Conservation (phyloP, 176 grass and related monocot species). For the Oryza rufipogon region DNA sequence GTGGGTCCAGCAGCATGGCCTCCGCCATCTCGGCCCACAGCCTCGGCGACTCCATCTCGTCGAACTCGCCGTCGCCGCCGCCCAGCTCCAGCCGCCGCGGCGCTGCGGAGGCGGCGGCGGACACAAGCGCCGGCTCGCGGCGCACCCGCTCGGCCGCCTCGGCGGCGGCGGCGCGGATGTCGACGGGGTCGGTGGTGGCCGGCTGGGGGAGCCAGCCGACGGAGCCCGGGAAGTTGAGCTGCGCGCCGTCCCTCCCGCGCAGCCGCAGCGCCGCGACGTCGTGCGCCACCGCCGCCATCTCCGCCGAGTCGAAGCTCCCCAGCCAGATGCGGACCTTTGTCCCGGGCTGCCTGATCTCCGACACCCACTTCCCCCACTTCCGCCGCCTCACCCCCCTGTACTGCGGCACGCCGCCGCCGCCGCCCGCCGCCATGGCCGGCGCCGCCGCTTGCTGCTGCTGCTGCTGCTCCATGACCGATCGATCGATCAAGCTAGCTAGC, state of each 20-base stretch:
- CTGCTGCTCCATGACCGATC: neutral
- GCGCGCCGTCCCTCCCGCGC: slow-evolving; percentile 47
- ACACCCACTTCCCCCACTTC: slow-evolving; percentile 83
- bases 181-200: slow-evolving; percentile 40
- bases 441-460: neutral
- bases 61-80: slow-evolving; percentile 38
- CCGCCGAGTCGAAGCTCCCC: slow-evolving; percentile 67
- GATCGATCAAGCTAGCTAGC: too few relatives aligned
- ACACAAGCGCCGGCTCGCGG: slow-evolving; percentile 38
- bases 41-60: slow-evolving; percentile 54
- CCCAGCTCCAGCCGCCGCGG: neutral
- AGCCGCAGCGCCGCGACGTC: slow-evolving; percentile 64
- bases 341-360: slow-evolving; percentile 69
- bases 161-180: slow-evolving; percentile 50
- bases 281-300: slow-evolving; percentile 75
- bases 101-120: neutral
- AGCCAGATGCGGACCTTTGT: slow-evolving; percentile 71
- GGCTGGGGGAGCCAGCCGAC: slow-evolving; percentile 52
- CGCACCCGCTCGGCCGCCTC: slow-evolving; percentile 52
- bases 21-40: slow-evolving; percentile 70
- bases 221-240: slow-evolving; percentile 69
- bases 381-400: slow-evolving; percentile 58
- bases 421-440: neutral
- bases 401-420: neutral
- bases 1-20: slow-evolving; percentile 68